These are phyloP conservation scores for Elongisporangium undulatum DNA, from an alignment of 352 stramenopile genomes.

Conservation along the genomic window DNA sequence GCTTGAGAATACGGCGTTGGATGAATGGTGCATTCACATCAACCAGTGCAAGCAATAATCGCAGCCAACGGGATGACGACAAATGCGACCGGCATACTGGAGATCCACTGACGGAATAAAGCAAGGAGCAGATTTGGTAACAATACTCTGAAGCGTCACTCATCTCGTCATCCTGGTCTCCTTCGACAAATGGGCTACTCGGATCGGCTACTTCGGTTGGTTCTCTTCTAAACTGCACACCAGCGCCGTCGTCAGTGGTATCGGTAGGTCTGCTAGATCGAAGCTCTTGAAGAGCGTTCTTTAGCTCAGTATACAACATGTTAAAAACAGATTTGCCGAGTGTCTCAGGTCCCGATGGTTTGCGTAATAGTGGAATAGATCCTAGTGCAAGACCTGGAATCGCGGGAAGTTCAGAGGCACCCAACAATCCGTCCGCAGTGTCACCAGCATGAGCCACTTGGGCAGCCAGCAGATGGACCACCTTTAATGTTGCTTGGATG, in stretches of 20 bases:
- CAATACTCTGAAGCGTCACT: slow-evolving; percentile 82
- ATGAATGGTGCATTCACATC: slow-evolving; percentile 69
- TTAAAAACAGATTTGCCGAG: slow-evolving; percentile 89
- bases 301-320: slow-evolving; percentile 89
- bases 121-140: slow-evolving; percentile 85
- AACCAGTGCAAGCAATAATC: slow-evolving; percentile 77
- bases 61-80: slow-evolving; percentile 79
- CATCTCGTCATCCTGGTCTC: slow-evolving; percentile 22
- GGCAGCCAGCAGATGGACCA: slow-evolving; percentile 84
- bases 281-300: slow-evolving; percentile 81
- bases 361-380: slow-evolving; percentile 72
- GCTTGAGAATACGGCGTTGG: slow-evolving; percentile 76
- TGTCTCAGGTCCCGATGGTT: slow-evolving; percentile 83
- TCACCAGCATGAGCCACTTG: slow-evolving; percentile 83
- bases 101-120: slow-evolving; percentile 86
- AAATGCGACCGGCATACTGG: slow-evolving; percentile 76
- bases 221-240: slow-evolving; percentile 25
- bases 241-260: slow-evolving; percentile 3
- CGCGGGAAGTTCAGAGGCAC: slow-evolving; percentile 39
- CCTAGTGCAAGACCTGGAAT: slow-evolving; percentile 45
- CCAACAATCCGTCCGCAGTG: slow-evolving; percentile 49
- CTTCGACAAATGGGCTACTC: slow-evolving; percentile 28
- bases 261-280: slow-evolving; percentile 20
- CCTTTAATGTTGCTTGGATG: slow-evolving; percentile 82
- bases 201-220: slow-evolving; percentile 38